Evolutionary conservation across 2,329 filamentous ascomycete genomes (phyloP).

Genomic region (Curvularia spicifera): DNA sequence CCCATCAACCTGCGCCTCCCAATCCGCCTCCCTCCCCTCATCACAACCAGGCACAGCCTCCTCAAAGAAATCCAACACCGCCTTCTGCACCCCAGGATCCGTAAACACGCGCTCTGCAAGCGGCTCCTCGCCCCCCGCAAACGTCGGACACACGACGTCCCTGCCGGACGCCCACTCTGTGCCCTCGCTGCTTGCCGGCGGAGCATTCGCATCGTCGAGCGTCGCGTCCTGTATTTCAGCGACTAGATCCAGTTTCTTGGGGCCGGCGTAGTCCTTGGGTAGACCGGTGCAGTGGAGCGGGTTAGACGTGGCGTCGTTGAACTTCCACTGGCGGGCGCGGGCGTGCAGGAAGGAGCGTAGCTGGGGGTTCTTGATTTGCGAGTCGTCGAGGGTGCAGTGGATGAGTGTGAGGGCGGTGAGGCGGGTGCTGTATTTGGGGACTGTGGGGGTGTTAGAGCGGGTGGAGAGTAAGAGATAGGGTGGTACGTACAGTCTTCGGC

Average conservation of each 20-base stretch:
- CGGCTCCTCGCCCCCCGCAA: constrained; percentile 68
- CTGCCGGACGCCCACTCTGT: constrained; percentile 20
- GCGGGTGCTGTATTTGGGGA: constrained; percentile 32
- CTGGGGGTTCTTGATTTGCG: constrained; percentile 31
- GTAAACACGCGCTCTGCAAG: constrained; percentile 68
- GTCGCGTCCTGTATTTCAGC: too few relatives aligned
- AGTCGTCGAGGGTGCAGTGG: constrained; percentile 28
- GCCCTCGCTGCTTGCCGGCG: neutral
- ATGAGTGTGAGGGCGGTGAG: constrained; percentile 45
- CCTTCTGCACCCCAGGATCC: constrained; percentile 56
- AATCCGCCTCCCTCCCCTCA: constrained; percentile 26
- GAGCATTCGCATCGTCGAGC: too few relatives aligned
- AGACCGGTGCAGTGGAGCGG: constrained; percentile 34
- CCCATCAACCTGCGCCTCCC: constrained; percentile 28
- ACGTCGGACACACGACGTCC: constrained; percentile 54
- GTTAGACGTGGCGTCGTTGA: constrained; percentile 20
- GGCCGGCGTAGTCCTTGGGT: constrained; percentile 25
- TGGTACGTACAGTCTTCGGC: constrained; percentile 58
- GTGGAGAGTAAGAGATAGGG: neutral
- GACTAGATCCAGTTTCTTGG: neutral
- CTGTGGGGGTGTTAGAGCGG: constrained; percentile 15
- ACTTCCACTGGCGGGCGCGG: constrained; percentile 45
- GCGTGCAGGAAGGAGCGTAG: constrained; percentile 42
- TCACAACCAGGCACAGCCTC: constrained; percentile 56
- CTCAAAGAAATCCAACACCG: constrained; percentile 68